Conservation (phyloP, 2,329 filamentous ascomycete genomes). For the Xylariomycetidae sp. region DNA sequence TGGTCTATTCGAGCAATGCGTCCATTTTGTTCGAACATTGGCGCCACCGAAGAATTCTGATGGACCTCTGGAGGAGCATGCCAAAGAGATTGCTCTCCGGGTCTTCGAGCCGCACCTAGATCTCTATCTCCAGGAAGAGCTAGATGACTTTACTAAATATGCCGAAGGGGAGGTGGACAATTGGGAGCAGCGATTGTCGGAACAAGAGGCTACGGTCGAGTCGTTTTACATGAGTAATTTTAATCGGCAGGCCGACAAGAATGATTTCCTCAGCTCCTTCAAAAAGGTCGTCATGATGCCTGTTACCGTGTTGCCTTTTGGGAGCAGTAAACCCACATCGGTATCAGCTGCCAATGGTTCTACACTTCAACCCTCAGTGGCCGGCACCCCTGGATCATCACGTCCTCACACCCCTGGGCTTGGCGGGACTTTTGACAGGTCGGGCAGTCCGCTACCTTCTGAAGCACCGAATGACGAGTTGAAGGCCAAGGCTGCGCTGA, state of each 20-base stretch:
- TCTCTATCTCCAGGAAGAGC: slow-evolving; percentile 84
- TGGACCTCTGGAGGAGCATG: slow-evolving; percentile 57
- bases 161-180: slow-evolving; percentile 72
- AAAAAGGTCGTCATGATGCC: slow-evolving; percentile 99
- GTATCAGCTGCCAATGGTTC: slow-evolving; percentile 24
- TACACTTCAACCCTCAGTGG: slow-evolving; percentile 21
- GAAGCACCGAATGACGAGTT: slow-evolving; percentile 86
- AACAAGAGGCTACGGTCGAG: slow-evolving; percentile 86
- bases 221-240: slow-evolving; percentile 95
- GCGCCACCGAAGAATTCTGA: slow-evolving; percentile 60
- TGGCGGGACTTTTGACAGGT: slow-evolving; percentile 32
- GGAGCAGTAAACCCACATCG: slow-evolving; percentile 33
- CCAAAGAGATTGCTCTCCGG: slow-evolving; percentile 62
- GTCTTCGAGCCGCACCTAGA: slow-evolving; percentile 94
- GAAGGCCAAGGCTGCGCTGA: slow-evolving; percentile 94
- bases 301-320: slow-evolving; percentile 79
- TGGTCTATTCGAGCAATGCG: slow-evolving; percentile 79
- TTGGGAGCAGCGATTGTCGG: slow-evolving; percentile 90
- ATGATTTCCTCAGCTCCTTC: slow-evolving; percentile 93
- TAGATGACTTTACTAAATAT: slow-evolving; percentile 75
- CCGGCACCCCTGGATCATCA: slow-evolving; percentile 36
- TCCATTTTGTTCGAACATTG: slow-evolving; percentile 71
- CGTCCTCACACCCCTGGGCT: slow-evolving; percentile 46
- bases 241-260: slow-evolving; percentile 91
- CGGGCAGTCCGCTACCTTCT: slow-evolving; percentile 40